Base-by-base conservation (phyloP, 1,284 basidiomycete genomes). In the Fomes fomentarius region DNA sequence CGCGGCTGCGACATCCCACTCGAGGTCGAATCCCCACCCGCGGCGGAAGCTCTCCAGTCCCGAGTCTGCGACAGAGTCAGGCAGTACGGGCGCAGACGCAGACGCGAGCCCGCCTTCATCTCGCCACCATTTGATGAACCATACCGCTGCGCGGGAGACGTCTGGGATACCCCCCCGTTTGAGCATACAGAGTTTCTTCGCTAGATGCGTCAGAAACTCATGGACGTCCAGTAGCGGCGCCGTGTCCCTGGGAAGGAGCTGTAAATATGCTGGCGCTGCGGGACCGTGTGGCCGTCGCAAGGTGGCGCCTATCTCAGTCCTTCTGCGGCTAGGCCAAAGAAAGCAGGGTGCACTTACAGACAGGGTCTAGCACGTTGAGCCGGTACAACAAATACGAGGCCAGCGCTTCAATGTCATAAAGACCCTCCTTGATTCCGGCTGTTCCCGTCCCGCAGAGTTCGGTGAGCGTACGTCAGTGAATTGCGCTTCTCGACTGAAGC, bases 361-460 rank as follows among this genome's bases (percentile, higher is more conserved):
- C 71, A 19, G 86, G 84, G 71, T 91, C 81, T 49, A 94, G 75
- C 42, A 91, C 73, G 72, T 96, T 96, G 56, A 98, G 76, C 57
- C 90, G 81, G 73, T 91, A 96, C n/a, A 97, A 73, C 19, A 98
- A 77, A 74, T 98, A 98, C 57, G 92, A 84, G 24, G 91, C 90
- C 34, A 97, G 80, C 2, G 85, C 78, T 69, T 96, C 91, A 45
- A 85, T 77, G 69, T 96, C 93, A 67, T 97, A 96, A 51, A 98
- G 73, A 11, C 90, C 87, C 76, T 95, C 93, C 74, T 98, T 98
- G 75, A 98, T 95, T 21, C 95, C 96, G 62, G 93, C 95, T 94
- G 65, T 63, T 56, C 28, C 59, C 53, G 57, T 28, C 38, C 46
- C 33, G 37, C 39, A 35, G 31, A 46, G 47, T 43, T 43, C 33